Evolutionary conservation across 768 basidiomycete genomes (phyloP).

Genomic region (Serendipita indica): DNA sequence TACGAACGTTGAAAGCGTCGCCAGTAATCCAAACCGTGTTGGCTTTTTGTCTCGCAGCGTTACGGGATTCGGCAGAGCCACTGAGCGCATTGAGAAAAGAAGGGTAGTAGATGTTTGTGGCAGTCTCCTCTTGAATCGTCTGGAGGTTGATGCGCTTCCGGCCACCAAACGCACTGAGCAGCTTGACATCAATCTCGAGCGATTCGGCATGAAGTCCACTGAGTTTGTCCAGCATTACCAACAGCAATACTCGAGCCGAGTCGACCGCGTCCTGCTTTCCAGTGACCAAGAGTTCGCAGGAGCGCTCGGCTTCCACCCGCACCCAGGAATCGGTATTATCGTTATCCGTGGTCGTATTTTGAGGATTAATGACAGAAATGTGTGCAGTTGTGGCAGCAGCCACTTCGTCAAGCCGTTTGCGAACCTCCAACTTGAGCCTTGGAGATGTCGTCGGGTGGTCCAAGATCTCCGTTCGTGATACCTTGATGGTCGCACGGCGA

Average conservation of each 20-base stretch:
- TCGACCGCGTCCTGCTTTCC: conserved; percentile 78
- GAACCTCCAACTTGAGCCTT: conserved; percentile 64
- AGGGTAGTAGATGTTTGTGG: conserved; percentile 91
- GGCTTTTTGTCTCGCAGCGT: conserved; percentile 36
- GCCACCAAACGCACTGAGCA: conserved; percentile 82
- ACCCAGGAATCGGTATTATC: conserved; percentile 68
- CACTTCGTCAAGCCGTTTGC: conserved; percentile 81
- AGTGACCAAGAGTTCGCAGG: conserved; percentile 84
- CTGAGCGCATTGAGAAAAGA: conserved; percentile 77
- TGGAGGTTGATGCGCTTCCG: conserved; percentile 78
- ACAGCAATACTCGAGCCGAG: conserved; percentile 72
- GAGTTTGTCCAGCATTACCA: conserved; percentile 91
- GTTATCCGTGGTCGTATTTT: conserved; percentile 40
- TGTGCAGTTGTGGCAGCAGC: conserved; percentile 85
- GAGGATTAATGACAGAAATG: conserved; percentile 84
- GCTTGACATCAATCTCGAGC: conserved; percentile 88
- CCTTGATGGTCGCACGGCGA: conserved; percentile 65
- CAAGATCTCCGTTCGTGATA: conserved; percentile 84
- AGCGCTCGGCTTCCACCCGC: conserved; percentile 84
- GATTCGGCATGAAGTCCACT: conserved; percentile 81
- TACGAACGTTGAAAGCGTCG: conserved; percentile 90
- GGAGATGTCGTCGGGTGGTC: conserved; percentile 71
- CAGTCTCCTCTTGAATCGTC: conserved; percentile 91
- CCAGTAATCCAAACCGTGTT: conserved; percentile 94
- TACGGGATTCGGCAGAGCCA: conserved; percentile 31